Conservation (phyloP, 495 filamentous ascomycete genomes). For the Aspergillus sclerotioniger region DNA sequence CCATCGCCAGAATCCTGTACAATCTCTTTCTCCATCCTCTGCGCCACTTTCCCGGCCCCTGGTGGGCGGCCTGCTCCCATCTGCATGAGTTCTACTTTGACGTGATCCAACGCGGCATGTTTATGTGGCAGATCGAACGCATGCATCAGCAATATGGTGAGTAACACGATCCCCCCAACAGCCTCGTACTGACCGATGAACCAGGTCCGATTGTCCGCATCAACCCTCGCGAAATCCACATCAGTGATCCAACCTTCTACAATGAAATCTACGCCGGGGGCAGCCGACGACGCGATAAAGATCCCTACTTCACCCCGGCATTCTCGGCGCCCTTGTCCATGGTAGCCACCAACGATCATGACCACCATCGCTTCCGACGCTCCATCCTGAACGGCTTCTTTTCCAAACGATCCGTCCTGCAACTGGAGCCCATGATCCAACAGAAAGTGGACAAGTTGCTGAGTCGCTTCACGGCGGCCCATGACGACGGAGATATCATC, state of each 20-base stretch:
- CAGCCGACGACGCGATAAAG: constrained; percentile 26
- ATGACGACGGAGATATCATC: constrained; percentile 19
- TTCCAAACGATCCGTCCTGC: constrained; percentile 15
- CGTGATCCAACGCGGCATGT: constrained; percentile 32
- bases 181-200: background rate
- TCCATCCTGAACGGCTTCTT: constrained; percentile 24
- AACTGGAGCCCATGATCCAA: background rate
- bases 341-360: constrained; percentile 20
- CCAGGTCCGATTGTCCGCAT: constrained; percentile 55
- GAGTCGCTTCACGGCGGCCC: constrained; percentile 31
- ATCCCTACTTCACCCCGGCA: constrained; percentile 1
- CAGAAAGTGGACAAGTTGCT: constrained; percentile 9
- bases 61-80: constrained; percentile 43
- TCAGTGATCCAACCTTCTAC: constrained; percentile 35
- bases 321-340: constrained; percentile 14
- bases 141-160: constrained; percentile 49
- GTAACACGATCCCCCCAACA: background rate
- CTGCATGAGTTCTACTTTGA: constrained; percentile 54
- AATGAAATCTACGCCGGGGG: constrained; percentile 30
- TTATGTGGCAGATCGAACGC: constrained; percentile 37
- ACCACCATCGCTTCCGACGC: constrained; percentile 26
- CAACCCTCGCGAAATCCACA: constrained; percentile 48
- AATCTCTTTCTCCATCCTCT: constrained; percentile 33
- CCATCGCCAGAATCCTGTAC: no score
- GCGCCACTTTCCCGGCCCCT: constrained; percentile 41